phyloP scores from a whole-genome alignment of 352 stramenopile genomes.

The Phytophthora litchii region DNA sequence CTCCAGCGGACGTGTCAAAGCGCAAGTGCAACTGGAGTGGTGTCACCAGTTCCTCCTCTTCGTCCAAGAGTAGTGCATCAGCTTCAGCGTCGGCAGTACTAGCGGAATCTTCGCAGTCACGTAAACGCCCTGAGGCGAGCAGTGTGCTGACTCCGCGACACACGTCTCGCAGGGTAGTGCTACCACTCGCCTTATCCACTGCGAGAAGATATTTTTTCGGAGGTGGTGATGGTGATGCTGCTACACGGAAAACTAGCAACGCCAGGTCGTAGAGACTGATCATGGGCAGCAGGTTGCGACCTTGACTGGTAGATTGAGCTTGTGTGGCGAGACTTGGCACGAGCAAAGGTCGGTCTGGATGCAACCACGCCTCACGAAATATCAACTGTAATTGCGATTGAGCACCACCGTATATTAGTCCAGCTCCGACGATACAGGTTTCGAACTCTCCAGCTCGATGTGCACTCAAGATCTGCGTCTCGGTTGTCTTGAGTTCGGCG shows the following conservation, averaged over 20 bases:
- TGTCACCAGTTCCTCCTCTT: constrained; percentile 58
- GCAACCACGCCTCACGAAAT: constrained; percentile 80
- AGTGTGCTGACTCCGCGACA: constrained; percentile 65
- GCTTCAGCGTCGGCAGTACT: constrained; percentile 43
- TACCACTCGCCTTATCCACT: constrained; percentile 58
- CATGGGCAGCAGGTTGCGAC: constrained; percentile 79
- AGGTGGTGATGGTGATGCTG: constrained; percentile 34
- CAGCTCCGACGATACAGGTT: constrained; percentile 75
- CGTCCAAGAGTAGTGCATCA: constrained; percentile 62
- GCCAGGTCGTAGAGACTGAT: constrained; percentile 87
- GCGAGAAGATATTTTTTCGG: constrained; percentile 73
- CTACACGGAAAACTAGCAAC: constrained; percentile 53
- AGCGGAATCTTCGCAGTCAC: constrained; percentile 33
- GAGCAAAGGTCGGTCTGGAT: constrained; percentile 55
- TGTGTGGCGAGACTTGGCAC: constrained; percentile 53
- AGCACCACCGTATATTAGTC: constrained; percentile 79
- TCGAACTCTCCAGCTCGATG: constrained; percentile 64
- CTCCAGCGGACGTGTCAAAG: constrained; percentile 60
- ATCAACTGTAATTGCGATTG: constrained; percentile 68
- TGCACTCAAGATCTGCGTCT: constrained; percentile 85
- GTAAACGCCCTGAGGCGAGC: constrained; percentile 55
- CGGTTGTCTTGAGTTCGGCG: constrained; percentile 76
- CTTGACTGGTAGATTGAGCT: constrained; percentile 37
- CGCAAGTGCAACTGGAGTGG: constrained; percentile 76
- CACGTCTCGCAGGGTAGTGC: constrained; percentile 64